Evolutionary conservation across 768 basidiomycete genomes (phyloP), one percentile per base, ranked within the genome.

Genomic region (Tephrocybe sp.): DNA sequence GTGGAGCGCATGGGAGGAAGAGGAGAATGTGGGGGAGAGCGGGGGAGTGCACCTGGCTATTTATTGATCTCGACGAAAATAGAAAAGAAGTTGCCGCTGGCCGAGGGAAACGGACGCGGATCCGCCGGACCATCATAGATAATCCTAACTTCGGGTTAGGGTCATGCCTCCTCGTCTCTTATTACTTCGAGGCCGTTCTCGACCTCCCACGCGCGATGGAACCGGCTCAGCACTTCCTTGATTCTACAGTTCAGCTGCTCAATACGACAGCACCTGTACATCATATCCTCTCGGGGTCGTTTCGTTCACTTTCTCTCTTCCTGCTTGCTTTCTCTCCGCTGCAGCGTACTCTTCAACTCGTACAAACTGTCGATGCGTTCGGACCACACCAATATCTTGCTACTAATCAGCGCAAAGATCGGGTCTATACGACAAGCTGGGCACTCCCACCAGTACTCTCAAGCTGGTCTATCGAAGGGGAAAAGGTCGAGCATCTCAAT

Each of bases 381-480:
- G 78, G 78, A 8, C 78, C 79, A 0, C 78, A 82, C 52, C 78
- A 80, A 44, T 80, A 80, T 58, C 63, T 82, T 3, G 71, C 72
- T 0, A 53, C 67, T 4, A 73, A 72, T 51, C 54, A 64, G 3
- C 52, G 49, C n/a, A 72, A 63, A 38, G 61, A 69, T 30, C 53
- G 66, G 16, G 66, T 72, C 1, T 82, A 76, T 56, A 69, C 77
- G 1, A 82, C 80, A 0, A 77, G 71, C 53, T 82, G 79, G 79
- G 72, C 75, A 1, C 55, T 65, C 3, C 78, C 77, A 4, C 78
- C 79, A 0, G 56, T 64, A 5, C 67, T 82, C 5, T 71, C 71
- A 0, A 75, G 72, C 51, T 82, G 78, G 77, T 61, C 62, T 4
- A 53, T 79, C 9, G 68, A 71, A 32, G 52, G 59, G 9, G 67